Percentiles rank a stretch among this genome's conserved stretches.
Conservation (phyloP, 306 rosid species). For the Fragaria vesca region DNA sequence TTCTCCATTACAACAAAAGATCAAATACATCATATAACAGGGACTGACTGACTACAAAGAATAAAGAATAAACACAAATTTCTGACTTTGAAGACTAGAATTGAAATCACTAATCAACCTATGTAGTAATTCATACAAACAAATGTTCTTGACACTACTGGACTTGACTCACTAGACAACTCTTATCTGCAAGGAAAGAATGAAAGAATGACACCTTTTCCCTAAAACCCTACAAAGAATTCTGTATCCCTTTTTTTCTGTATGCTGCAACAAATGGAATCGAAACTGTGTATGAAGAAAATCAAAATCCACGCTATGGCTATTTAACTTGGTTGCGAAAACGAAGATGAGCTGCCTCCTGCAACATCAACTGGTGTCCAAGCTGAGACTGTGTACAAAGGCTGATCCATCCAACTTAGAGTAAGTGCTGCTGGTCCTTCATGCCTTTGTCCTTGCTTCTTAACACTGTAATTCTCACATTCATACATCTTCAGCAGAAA, state of each 20-base stretch:
- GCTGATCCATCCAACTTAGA: conserved; percentile 71
- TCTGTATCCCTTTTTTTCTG: conserved; percentile 37
- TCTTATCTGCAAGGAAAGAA: conserved; percentile 80
- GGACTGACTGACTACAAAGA: conserved; percentile 20
- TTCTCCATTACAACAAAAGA: conserved; percentile 11
- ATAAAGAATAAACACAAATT: conserved; percentile 49
- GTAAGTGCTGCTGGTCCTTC: conserved; percentile 50
- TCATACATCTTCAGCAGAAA: conserved; percentile 77
- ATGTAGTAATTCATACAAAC: conserved; percentile 30
- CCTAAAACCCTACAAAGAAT: conserved; percentile 69
- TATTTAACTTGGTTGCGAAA: conserved; percentile 54
- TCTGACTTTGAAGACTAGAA: conserved; percentile 37
- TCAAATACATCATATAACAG: background rate
- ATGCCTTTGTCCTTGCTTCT: conserved; percentile 43
- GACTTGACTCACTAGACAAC: conserved; percentile 19
- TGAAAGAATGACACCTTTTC: conserved; percentile 58
- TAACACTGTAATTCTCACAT: conserved; percentile 48
- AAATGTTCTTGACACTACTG: conserved; percentile 40
- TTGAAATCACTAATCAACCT: conserved; percentile 32
- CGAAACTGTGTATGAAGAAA: conserved; percentile 28
- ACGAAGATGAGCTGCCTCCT: conserved; percentile 59
- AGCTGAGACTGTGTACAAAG: conserved; percentile 78
- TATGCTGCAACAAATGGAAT: conserved; percentile 29
- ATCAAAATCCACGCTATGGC: background rate
- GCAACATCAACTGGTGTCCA: conserved; percentile 70